Conservation (phyloP, 768 basidiomycete species). For the Scleroderma bovista region DNA sequence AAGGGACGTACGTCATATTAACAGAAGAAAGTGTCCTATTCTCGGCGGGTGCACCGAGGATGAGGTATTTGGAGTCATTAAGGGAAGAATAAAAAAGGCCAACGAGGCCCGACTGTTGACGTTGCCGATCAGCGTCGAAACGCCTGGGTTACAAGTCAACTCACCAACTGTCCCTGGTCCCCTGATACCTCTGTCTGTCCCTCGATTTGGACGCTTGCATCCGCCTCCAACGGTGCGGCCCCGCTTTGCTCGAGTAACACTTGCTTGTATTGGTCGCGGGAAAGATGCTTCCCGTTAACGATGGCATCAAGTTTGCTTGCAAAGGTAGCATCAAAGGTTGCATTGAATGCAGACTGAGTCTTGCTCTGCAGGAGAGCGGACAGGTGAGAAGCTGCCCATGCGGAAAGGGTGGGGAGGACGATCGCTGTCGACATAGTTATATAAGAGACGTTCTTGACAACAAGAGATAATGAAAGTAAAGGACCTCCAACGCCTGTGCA, state of each 20-base stretch:
- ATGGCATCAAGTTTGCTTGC: slow-evolving; percentile 30
- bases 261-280: slow-evolving; percentile 37
- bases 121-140: not conserved
- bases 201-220: slow-evolving; percentile 18
- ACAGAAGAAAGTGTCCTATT: slow-evolving; percentile 31
- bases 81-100: slow-evolving; percentile 35
- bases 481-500: too few species aligned
- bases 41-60: slow-evolving; percentile 30
- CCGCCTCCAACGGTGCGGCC: slow-evolving; percentile 9
- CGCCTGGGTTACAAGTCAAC: not conserved
- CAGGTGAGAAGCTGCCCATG: slow-evolving; percentile 38
- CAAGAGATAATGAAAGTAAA: too few species aligned
- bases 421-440: slow-evolving; percentile 22
- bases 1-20: slow-evolving; percentile 32
- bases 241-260: slow-evolving; percentile 28
- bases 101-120: slow-evolving; percentile 23
- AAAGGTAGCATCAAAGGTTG: slow-evolving; percentile 38
- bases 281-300: slow-evolving; percentile 36
- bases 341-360: slow-evolving; percentile 27
- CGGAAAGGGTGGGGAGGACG: slow-evolving; percentile 36
- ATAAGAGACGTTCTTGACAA: not conserved
- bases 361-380: slow-evolving; percentile 35
- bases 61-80: slow-evolving; percentile 28
- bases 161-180: slow-evolving; percentile 21
- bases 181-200: slow-evolving; percentile 25